Percentiles rank a stretch among this genome's conserved stretches.
phyloP scores from a whole-genome alignment of 495 filamentous ascomycete genomes.

The Penicillium macrosclerotiorum region DNA sequence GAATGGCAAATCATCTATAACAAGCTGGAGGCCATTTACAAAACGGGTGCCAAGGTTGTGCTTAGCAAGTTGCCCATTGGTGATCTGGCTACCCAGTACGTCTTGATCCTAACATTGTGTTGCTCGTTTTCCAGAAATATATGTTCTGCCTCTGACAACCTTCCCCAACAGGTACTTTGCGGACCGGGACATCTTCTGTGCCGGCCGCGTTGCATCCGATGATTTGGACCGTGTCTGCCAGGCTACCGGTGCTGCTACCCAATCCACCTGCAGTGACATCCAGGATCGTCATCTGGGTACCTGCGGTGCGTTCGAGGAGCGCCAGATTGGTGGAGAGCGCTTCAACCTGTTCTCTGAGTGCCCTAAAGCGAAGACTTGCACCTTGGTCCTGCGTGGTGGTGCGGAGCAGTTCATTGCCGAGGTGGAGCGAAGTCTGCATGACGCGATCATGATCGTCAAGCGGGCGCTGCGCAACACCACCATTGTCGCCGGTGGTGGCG shows the following conservation, averaged over 20 bases:
- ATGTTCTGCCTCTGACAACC: background rate
- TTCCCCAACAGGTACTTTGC: slow-evolving; percentile 71
- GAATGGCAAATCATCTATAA: slow-evolving; percentile 99
- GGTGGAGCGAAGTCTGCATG: slow-evolving; percentile 93
- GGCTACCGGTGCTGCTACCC: slow-evolving; percentile 86
- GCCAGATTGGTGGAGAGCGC: slow-evolving; percentile 94
- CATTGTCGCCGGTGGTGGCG: slow-evolving; percentile 94
- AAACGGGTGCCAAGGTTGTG: slow-evolving; percentile 94
- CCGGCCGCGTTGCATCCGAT: slow-evolving; percentile 86
- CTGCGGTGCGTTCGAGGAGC: slow-evolving; percentile 88
- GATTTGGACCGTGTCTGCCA: slow-evolving; percentile 96
- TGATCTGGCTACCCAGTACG: slow-evolving; percentile 90
- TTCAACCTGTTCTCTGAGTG: slow-evolving; percentile 98
- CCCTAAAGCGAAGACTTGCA: slow-evolving; percentile 93
- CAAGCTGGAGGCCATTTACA: slow-evolving; percentile 91
- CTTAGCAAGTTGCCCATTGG: slow-evolving; percentile 97
- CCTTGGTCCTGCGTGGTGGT: slow-evolving; percentile 88
- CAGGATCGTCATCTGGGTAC: slow-evolving; percentile 84
- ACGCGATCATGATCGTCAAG: slow-evolving; percentile 99
- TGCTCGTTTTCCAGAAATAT: background rate
- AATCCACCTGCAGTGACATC: slow-evolving; percentile 97
- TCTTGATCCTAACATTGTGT: slow-evolving; percentile 2
- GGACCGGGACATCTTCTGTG: slow-evolving; percentile 97
- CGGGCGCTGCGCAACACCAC: slow-evolving; percentile 88
- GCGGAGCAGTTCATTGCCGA: slow-evolving; percentile 99